Base-by-base conservation (phyloP, 257 asterid genomes). In the Phtheirospermum japonicum region DNA sequence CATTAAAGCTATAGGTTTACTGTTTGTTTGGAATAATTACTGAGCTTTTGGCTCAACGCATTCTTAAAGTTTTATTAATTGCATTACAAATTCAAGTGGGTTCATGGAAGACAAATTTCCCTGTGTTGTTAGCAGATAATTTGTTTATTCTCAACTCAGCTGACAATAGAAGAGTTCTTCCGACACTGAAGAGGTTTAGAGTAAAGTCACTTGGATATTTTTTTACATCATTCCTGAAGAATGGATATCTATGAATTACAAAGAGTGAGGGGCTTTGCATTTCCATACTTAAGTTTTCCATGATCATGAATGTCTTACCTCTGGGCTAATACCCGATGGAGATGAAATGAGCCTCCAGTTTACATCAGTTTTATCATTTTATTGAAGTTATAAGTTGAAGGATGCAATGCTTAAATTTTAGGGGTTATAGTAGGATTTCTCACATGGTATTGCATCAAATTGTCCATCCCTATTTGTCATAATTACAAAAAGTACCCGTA, bases 361-460 rank as follows among this genome's bases (percentile, higher is more conserved):
- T 9, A 14, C 33, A 37, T 20, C 39, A 39, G 34, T 11, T n/a
- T 46, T 46, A 16, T 59, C 51, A 2, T 36, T 57, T 6, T 19
- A 19, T 10, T 1, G 10, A 18, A 1, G 56, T 50, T 39, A 19
- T 11, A 6, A 60, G 23, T 13, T n/a, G 9, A n/a, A n/a, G n/a
- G n/a, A n/a, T n/a, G n/a, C n/a, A n/a, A n/a, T n/a, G n/a, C n/a
- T n/a, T n/a, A n/a, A n/a, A n/a, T n/a, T n/a, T n/a, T n/a, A n/a
- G 32, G 10, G 36, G 43, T 42, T 43, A 8, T 43, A 26, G 66
- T 42, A 28, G 67, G 57, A 16, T 62, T 12, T 60, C 18, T 48
- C 18, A 6, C 26, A 0, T 30, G 39, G 14, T 31, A 62, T 46
- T 43, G n/a, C n/a, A n/a, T n/a, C n/a, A n/a, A n/a, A n/a, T n/a